Evolutionary conservation across 2,329 filamentous ascomycete genomes (phyloP).

Genomic region (Cladosporium cucumerinum): DNA sequence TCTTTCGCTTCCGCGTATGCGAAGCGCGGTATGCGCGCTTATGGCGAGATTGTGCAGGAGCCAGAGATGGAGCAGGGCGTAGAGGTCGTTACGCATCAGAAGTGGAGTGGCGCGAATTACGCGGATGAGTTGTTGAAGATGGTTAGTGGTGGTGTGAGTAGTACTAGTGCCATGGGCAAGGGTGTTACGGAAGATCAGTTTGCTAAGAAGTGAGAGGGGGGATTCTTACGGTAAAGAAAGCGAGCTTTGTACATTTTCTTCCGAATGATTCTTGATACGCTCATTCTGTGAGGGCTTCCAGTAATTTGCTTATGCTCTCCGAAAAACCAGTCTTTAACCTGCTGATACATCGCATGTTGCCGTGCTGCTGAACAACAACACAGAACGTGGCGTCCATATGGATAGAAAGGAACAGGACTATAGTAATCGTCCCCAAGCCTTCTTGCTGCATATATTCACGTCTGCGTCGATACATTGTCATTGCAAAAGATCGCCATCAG

Average conservation of each 20-base stretch:
- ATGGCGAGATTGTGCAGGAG: constrained; percentile 95
- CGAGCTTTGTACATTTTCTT: neutral
- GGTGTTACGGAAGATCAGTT: constrained; percentile 99
- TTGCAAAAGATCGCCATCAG: neutral
- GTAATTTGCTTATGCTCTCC: neutral
- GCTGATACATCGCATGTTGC: neutral
- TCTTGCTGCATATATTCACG: neutral
- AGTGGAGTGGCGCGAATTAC: constrained; percentile 95
- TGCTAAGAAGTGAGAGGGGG: constrained; percentile 5
- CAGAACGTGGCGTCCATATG: neutral
- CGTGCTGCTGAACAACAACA: neutral
- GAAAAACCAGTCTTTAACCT: neutral
- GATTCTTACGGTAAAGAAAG: neutral
- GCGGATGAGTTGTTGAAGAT: constrained; percentile 95
- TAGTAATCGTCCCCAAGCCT: neutral
- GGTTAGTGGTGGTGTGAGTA: constrained; percentile 89
- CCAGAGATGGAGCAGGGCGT: constrained; percentile 88
- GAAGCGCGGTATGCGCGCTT: constrained; percentile 85
- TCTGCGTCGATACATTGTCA: neutral
- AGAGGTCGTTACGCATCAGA: constrained; percentile 98
- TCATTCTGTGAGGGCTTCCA: neutral
- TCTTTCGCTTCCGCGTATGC: constrained; percentile 82
- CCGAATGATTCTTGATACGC: neutral
- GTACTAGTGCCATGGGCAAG: constrained; percentile 93
- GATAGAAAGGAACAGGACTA: neutral